Percentiles rank a stretch among this genome's conserved stretches.
phyloP scores from a whole-genome alignment of 352 stramenopile species.

The Aphanomyces stellatus region DNA sequence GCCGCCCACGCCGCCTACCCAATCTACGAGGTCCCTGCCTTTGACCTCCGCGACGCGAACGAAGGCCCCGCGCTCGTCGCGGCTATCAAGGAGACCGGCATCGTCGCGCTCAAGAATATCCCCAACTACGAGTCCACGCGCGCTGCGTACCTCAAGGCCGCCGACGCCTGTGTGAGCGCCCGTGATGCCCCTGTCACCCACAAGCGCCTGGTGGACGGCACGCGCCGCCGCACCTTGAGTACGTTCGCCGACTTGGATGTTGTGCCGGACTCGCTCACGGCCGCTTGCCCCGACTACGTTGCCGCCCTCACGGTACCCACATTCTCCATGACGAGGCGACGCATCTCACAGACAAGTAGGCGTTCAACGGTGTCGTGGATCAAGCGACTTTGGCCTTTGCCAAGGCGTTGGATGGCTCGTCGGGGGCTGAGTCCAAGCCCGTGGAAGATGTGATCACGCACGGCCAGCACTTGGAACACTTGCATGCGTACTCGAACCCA shows the following conservation, averaged over 20 bases:
- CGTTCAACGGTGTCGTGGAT: slow-evolving; percentile 12
- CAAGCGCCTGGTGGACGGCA: slow-evolving; percentile 56
- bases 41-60: neutral
- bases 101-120: slow-evolving; percentile 58
- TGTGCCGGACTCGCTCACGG: neutral
- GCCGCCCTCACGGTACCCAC: neutral
- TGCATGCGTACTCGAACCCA: slow-evolving; percentile 47
- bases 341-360: neutral
- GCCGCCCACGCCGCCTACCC: neutral
- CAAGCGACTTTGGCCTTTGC: neutral
- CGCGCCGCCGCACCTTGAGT: slow-evolving; percentile 63
- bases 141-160: slow-evolving; percentile 36
- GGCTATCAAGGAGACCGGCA: slow-evolving; percentile 54
- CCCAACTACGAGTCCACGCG: slow-evolving; percentile 37
- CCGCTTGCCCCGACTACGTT: slow-evolving; percentile 17
- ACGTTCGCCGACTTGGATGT: slow-evolving; percentile 27
- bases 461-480: slow-evolving; percentile 71
- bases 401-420: neutral
- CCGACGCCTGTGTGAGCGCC: slow-evolving; percentile 30
- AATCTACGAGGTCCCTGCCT: slow-evolving; percentile 3
- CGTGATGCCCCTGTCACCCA: slow-evolving; percentile 15
- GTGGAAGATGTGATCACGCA: slow-evolving; percentile 35
- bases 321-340: neutral
- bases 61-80: neutral
- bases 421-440: neutral